A percentile compares a stretch with the other conserved stretches of the same genome.
Evolutionary conservation across 345 rosid genomes (phyloP).

Genomic region (Garcia nutans): DNA sequence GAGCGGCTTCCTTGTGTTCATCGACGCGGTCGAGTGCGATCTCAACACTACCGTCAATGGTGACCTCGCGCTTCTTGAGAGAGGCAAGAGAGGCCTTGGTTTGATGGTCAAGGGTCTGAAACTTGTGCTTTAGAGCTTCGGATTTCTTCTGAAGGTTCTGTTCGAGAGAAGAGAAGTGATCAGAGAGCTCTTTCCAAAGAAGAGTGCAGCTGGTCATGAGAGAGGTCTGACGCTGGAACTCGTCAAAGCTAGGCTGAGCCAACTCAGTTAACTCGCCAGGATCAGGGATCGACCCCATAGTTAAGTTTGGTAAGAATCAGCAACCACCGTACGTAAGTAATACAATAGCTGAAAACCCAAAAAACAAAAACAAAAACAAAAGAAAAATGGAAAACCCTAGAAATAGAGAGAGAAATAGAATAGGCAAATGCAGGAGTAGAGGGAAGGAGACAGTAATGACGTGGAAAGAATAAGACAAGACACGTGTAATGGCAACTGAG

Average conservation of each 20-base stretch:
- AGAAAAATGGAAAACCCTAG: constrained; percentile 14
- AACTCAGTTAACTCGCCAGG: constrained; percentile 81
- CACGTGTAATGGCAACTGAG: constrained; percentile 46
- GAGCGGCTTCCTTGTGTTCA: constrained; percentile 48
- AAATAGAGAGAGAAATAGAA: too few relatives aligned
- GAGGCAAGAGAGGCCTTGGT: constrained; percentile 74
- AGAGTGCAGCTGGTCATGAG: constrained; percentile 98
- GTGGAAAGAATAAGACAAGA: constrained; percentile 40
- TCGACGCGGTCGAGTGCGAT: constrained; percentile 64
- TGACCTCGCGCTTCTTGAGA: constrained; percentile 77
- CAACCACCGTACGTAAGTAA: neutral
- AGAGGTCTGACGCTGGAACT: constrained; percentile 89
- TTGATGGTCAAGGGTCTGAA: constrained; percentile 61
- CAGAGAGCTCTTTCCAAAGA: constrained; percentile 97
- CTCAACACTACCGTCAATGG: constrained; percentile 84
- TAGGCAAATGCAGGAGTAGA: constrained; percentile 26
- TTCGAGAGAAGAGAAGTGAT: constrained; percentile 85
- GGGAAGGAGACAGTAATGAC: constrained; percentile 30
- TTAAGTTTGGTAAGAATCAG: neutral
- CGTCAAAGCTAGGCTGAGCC: constrained; percentile 87
- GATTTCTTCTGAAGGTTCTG: constrained; percentile 74
- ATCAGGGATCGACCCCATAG: constrained; percentile 96
- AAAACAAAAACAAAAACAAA: neutral
- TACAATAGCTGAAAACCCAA: neutral
- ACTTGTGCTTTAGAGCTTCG: constrained; percentile 71